phyloP scores from a whole-genome alignment of 2,329 filamentous ascomycete genomes.

The Aspergillus vadensis region DNA sequence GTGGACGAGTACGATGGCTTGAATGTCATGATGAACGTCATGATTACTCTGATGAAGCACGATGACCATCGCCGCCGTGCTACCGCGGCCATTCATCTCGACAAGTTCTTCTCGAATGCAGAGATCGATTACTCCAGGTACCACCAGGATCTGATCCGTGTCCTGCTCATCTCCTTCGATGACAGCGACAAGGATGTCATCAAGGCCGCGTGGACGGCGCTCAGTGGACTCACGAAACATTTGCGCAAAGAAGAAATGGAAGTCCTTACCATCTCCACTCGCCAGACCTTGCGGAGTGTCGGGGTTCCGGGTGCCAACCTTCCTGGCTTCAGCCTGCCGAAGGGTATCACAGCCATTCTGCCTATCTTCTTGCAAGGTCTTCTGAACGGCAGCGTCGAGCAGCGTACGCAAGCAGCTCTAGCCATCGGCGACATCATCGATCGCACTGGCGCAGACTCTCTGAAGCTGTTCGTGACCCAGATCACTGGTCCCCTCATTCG shows the following conservation, averaged over 20 bases:
- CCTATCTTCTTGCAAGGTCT: conserved; percentile 97
- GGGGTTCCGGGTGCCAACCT: conserved; percentile 83
- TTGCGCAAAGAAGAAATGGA: conserved; percentile 99
- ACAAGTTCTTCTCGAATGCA: conserved; percentile 79
- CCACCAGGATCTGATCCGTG: conserved; percentile 91
- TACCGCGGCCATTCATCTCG: conserved; percentile 74
- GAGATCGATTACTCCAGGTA: conserved; percentile 92
- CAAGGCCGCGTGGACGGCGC: conserved; percentile 83
- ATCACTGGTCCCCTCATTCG: conserved; percentile 97
- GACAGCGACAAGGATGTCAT: conserved; percentile 82
- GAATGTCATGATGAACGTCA: conserved; percentile 92
- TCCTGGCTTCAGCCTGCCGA: conserved; percentile 84
- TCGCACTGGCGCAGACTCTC: conserved; percentile 79
- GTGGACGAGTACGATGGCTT: conserved; percentile 96
- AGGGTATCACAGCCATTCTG: conserved; percentile 93
- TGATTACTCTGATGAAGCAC: conserved; percentile 84
- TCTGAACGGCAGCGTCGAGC: conserved; percentile 93
- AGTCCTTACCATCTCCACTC: conserved; percentile 79
- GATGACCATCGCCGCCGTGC: conserved; percentile 86
- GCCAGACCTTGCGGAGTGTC: conserved; percentile 82
- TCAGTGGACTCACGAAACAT: conserved; percentile 83
- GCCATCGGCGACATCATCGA: conserved; percentile 96
- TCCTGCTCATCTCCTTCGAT: conserved; percentile 87
- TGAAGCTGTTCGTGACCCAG: conserved; percentile 95
- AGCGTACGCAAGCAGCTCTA: conserved; percentile 86